Evolutionary conservation across 805 yeast genomes (phyloP).

Genomic region (Crinitomyces ghanaensis): DNA sequence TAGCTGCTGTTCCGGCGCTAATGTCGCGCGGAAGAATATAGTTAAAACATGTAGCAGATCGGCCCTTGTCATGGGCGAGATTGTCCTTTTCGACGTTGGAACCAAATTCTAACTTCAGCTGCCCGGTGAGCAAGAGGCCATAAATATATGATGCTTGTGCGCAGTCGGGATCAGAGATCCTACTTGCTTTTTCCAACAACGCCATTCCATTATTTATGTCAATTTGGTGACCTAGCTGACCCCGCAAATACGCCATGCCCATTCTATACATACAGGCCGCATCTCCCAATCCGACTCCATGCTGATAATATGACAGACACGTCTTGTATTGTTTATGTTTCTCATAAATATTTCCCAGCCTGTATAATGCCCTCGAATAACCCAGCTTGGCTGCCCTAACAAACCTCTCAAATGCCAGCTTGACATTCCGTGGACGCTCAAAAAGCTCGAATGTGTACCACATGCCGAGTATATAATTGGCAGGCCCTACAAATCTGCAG

Average conservation of each 20-base stretch:
- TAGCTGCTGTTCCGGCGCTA: conserved; percentile 19
- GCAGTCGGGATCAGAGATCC: conserved; percentile 27
- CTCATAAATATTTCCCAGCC: conserved; percentile 27
- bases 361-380: conserved; percentile 26
- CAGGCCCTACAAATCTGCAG: conserved; percentile 18
- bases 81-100: conserved; percentile 9
- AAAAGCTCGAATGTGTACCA: conserved; percentile 22
- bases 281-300: conserved; percentile 27
- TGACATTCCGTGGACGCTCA: conserved; percentile 14
- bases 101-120: too few relatives aligned
- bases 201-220: conserved; percentile 18
- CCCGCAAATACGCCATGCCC: conserved; percentile 25
- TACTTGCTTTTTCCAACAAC: conserved; percentile 20
- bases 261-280: conserved; percentile 30
- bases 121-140: conserved; percentile 28
- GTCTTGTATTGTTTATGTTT: conserved; percentile 20
- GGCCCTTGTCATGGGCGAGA: conserved; percentile 9
- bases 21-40: conserved; percentile 2
- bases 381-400: conserved; percentile 24
- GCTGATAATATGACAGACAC: conserved; percentile 25
- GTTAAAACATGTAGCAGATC: neutral
- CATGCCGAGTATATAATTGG: conserved; percentile 21
- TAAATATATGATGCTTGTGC: conserved; percentile 29
- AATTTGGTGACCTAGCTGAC: conserved; percentile 21
- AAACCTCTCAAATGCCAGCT: conserved; percentile 19